phyloP scores from a whole-genome alignment of 352 stramenopile genomes.

The Pythium scleroteichum region DNA sequence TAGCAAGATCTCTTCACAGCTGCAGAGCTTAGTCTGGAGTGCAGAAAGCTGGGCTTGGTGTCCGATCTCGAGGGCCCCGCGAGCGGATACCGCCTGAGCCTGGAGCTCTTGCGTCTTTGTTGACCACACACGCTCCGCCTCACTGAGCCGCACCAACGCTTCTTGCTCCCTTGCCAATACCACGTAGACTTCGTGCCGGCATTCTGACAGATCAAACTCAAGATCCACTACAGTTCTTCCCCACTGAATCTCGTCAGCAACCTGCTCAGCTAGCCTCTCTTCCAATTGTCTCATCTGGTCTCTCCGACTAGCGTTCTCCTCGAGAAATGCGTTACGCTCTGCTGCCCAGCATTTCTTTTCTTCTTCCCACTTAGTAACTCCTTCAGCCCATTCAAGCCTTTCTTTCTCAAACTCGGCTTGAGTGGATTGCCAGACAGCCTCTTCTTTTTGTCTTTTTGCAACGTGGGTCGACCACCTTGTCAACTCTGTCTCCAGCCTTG shows the following conservation, averaged over 20 bases:
- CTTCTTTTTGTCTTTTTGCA: background rate
- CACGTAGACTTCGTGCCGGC: background rate
- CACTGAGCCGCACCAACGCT: background rate
- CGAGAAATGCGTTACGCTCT: background rate
- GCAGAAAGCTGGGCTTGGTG: background rate
- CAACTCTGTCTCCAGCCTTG: too few relatives aligned
- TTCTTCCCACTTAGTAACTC: background rate
- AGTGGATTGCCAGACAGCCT: background rate
- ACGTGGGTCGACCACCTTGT: too few relatives aligned
- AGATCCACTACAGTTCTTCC: too few relatives aligned
- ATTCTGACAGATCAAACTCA: background rate
- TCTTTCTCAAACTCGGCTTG: background rate
- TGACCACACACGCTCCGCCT: constrained; percentile 1
- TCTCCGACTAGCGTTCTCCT: background rate
- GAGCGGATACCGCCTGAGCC: too few relatives aligned
- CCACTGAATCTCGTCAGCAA: background rate
- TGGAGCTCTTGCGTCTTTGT: background rate
- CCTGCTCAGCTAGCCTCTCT: background rate
- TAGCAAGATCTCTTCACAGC: background rate
- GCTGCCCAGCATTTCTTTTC: constrained; percentile 4
- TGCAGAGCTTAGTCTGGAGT: background rate
- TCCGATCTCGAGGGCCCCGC: background rate
- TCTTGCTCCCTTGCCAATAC: background rate
- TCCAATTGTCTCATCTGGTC: constrained; percentile 3
- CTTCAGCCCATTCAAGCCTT: constrained; percentile 1